Conservation (phyloP, 495 filamentous ascomycete species). For the Podospora appendiculata region DNA sequence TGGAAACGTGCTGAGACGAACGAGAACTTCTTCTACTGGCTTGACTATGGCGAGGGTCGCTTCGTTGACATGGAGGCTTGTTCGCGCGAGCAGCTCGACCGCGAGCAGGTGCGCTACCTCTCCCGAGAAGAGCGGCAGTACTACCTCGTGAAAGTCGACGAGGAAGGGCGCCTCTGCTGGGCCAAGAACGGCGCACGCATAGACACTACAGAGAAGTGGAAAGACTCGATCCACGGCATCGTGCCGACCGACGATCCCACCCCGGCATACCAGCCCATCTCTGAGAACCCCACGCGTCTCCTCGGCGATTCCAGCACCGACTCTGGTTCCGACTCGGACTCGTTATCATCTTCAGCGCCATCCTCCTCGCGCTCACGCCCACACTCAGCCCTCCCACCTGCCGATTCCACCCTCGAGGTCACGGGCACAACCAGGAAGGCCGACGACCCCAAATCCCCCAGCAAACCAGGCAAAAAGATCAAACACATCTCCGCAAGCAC, state of each 20-base stretch:
- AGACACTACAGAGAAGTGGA: constrained; percentile 65
- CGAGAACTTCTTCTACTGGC: constrained; percentile 94
- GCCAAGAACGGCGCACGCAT: constrained; percentile 70
- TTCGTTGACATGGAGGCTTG: constrained; percentile 50
- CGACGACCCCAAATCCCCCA: constrained; percentile 24
- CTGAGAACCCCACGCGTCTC: constrained; percentile 9
- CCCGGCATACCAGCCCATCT: constrained; percentile 35
- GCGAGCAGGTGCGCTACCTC: constrained; percentile 66
- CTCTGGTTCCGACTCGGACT: constrained; percentile 3
- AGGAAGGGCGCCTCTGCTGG: constrained; percentile 63
- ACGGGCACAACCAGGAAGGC: constrained; percentile 48
- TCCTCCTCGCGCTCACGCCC: not conserved
- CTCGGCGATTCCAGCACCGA: constrained; percentile 12
- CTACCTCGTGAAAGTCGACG: constrained; percentile 65
- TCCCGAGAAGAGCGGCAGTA: constrained; percentile 61
- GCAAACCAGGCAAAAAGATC: constrained; percentile 53
- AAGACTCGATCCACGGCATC: constrained; percentile 72
- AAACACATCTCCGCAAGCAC: constrained; percentile 50
- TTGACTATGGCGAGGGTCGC: constrained; percentile 74
- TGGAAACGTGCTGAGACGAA: constrained; percentile 72
- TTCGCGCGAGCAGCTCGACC: constrained; percentile 57
- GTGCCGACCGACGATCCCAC: constrained; percentile 56
- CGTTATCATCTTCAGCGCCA: not conserved
- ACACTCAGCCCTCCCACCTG: not conserved
- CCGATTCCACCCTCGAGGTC: not conserved